Conservation (phyloP, 768 basidiomycete genomes). For the Mycena floridula region DNA sequence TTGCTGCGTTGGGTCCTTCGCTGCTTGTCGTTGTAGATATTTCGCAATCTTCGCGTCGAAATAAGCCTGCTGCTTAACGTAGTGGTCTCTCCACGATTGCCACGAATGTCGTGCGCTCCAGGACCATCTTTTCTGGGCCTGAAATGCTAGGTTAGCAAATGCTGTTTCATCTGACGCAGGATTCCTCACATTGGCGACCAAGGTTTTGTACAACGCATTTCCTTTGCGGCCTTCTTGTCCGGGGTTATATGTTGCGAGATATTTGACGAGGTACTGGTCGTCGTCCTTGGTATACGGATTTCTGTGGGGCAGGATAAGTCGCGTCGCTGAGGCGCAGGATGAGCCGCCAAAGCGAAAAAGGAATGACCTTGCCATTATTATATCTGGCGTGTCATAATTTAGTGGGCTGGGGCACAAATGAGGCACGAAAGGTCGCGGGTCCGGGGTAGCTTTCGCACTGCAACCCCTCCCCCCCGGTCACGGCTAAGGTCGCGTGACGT, state of each 20-base stretch:
- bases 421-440: too few species aligned
- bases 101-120: slow-evolving; percentile 49
- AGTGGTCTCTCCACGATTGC: slow-evolving; percentile 64
- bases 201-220: slow-evolving; percentile 35
- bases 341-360: too few species aligned
- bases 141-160: slow-evolving; percentile 2
- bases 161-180: too few species aligned
- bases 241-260: slow-evolving; percentile 44
- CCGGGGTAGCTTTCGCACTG: too few species aligned
- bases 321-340: too few species aligned
- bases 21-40: slow-evolving; percentile 29
- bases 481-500: too few species aligned
- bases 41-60: slow-evolving; percentile 38
- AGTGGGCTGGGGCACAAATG: too few species aligned
- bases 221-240: slow-evolving; percentile 36
- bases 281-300: slow-evolving; percentile 33
- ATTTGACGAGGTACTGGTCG: slow-evolving; percentile 36
- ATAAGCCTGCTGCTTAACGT: slow-evolving; percentile 32
- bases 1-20: neutral
- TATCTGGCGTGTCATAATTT: too few species aligned
- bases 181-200: slow-evolving; percentile 41
- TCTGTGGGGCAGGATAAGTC: too few species aligned
- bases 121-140: slow-evolving; percentile 38
- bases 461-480: too few species aligned
- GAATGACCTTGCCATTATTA: too few species aligned